Base-by-base conservation (phyloP, 2,329 filamentous ascomycete genomes). In the Alternaria brassicicola region DNA sequence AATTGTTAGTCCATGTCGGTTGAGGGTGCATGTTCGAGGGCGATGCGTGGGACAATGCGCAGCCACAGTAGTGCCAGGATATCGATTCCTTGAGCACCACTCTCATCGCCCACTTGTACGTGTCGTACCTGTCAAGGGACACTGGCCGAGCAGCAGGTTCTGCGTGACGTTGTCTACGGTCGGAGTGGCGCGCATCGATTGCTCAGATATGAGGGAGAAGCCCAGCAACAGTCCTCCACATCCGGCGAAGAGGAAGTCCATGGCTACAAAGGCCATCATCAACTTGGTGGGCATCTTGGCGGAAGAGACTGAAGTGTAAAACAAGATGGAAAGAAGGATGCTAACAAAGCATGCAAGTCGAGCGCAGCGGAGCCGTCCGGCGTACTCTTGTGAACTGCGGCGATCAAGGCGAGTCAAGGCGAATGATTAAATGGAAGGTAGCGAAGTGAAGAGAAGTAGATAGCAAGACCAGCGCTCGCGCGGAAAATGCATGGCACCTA, bases 91-190 rank as follows among this genome's bases (percentile, higher is more conserved):
- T 33, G 25, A 31, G 46, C 33, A 19, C 25, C 15, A 39, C 26
- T 47, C 10, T 17, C 36, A 53, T 55, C n/a, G 47, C 41, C 13
- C 19, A 13, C n/a, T 17, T 43, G 42, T 36, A 51, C 26, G 42
- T 13, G 66, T 73, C 80, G 66, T 75, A 85, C 84, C 82, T 73
- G 78, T 83, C 57, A 86, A 72, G 21, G 85, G 85, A 69, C 82
- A 83, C 69, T 82, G 75, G 50, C 74, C 72, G 50, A 87, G 78
- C 49, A 87, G 73, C 47, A 87, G 66, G 62, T 84, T 79, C 45
- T 78, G 75, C 19, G 83, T 82, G 48, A 86, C 81, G 61, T 81
- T 85, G 39, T 78, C 70, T 31, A 81, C 65, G 10, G 79, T 84
- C n/a, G 78, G 79, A 21, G 69, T 71, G 17, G 76, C 70, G 28